Evolutionary conservation across 2,329 filamentous ascomycete species (phyloP), one percentile per base, ranked within the genome.

Genomic region (Colletotrichum cuscutae): DNA sequence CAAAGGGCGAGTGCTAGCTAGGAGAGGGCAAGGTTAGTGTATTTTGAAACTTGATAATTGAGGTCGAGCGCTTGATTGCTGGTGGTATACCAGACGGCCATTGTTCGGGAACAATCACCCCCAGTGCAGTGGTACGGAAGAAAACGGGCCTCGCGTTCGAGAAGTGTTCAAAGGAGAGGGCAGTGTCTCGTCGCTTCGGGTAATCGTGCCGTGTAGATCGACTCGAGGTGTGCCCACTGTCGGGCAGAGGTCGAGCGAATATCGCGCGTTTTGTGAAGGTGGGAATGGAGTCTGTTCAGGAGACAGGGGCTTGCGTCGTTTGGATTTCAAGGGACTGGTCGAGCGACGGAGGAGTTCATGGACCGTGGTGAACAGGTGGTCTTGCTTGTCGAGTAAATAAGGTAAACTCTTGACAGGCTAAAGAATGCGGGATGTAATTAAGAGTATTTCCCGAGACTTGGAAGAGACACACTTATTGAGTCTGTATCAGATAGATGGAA

Each of bases 181-280:
- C 60, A 24, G 3, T 9, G 42, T 9, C n/a, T 57, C 64, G 53
- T 37, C 56, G 26, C 26, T 58, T 28, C 57, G 68, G 64, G 11
- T 71, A 37, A 7, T 15, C 11, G 49, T 71, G 68, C 68, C 68
- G 68, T 68, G 49, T 56, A 68, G 28, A 52, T 57, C 53, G 58
- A 63, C 65, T 63, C 35, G 65, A 52, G 49, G 58, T 32, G 49
- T 54, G 30, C 30, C 30, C 30, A 32, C 30, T 32, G 46, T 22
- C 19, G 26, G 28, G 24, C 13, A 37, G 19, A 57, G 35, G 32
- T 19, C n/a, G 66, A 64, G 66, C 28, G 32, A 42, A 24, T 15
- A 64, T 71, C 53, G 46, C 37, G 57, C n/a, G 57, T 68, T 59
- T 53, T 46, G 61, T 22, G 32, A 32, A 65, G 26, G 61, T 54